Percentiles rank a stretch among this genome's conserved stretches.
These are phyloP conservation scores for Microthlaspi erraticum DNA, from an alignment of 345 rosid species.

Conservation along the genomic window DNA sequence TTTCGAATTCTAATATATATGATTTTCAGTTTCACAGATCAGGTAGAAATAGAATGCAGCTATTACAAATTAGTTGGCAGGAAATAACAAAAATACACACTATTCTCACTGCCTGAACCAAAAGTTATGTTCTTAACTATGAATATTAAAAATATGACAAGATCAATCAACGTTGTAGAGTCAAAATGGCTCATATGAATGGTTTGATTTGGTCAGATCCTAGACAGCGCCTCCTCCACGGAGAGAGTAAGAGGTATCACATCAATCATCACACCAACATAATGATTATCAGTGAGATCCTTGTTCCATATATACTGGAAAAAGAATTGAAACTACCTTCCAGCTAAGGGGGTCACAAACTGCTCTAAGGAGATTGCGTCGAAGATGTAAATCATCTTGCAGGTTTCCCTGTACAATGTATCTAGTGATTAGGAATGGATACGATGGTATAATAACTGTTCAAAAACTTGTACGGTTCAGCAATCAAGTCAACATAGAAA, in stretches of 20 bases:
- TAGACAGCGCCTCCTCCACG: constrained; percentile 14
- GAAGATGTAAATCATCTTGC: constrained; percentile 72
- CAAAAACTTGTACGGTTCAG: constrained; percentile 16
- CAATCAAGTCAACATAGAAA: constrained; percentile 8
- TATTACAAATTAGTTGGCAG: constrained; percentile 18
- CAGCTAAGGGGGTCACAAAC: constrained; percentile 57
- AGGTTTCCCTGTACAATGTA: constrained; percentile 68
- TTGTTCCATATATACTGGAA: constrained; percentile 4
- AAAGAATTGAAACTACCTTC: constrained; percentile 60
- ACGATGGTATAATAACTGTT: constrained; percentile 22
- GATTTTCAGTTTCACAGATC: constrained; percentile 30
- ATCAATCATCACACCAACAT: constrained; percentile 15
- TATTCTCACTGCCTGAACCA: constrained; percentile 23
- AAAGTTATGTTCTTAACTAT: constrained; percentile 16
- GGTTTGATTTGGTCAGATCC: constrained; percentile 25
- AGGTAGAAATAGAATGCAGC: constrained; percentile 31
- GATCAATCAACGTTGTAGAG: constrained; percentile 1
- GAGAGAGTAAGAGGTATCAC: constrained; percentile 21
- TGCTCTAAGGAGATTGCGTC: constrained; percentile 75
- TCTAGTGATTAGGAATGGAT: constrained; percentile 12
- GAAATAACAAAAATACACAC: constrained; percentile 2
- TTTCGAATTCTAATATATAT: constrained; percentile 4
- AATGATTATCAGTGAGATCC: constrained; percentile 13
- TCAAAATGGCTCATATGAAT: constrained; percentile 7
- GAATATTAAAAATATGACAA: constrained; percentile 9